phyloP scores from a whole-genome alignment of 2,329 filamentous ascomycete genomes.

The Aciculosporium take region DNA sequence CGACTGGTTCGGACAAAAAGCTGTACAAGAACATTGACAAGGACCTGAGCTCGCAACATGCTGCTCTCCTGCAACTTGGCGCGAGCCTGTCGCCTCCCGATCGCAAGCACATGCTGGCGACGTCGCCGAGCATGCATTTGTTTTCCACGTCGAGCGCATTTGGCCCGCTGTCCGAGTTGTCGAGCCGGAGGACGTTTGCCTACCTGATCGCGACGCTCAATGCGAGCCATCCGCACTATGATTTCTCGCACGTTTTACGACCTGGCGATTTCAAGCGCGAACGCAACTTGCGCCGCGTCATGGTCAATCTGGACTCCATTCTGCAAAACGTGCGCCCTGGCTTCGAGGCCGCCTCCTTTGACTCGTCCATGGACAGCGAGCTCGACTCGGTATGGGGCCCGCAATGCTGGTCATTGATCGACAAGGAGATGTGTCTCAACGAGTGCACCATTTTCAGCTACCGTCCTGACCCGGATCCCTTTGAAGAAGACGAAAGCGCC shows the following conservation, averaged over 20 bases:
- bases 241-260: constrained; percentile 84
- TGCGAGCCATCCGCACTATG: constrained; percentile 80
- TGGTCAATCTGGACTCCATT: constrained; percentile 76
- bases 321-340: constrained; percentile 72
- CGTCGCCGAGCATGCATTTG: constrained; percentile 42
- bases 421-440: constrained; percentile 85
- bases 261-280: constrained; percentile 84
- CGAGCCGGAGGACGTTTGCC: constrained; percentile 81
- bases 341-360: constrained; percentile 29
- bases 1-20: constrained; percentile 89
- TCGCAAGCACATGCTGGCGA: constrained; percentile 51
- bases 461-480: constrained; percentile 76
- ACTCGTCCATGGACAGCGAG: constrained; percentile 26
- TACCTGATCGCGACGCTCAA: constrained; percentile 95
- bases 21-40: constrained; percentile 91
- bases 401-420: constrained; percentile 80
- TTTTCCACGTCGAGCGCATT: constrained; percentile 83
- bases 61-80: constrained; percentile 71
- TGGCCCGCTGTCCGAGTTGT: constrained; percentile 74
- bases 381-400: constrained; percentile 64
- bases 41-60: constrained; percentile 81
- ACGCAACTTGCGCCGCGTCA: constrained; percentile 63
- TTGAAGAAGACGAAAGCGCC: constrained; percentile 79
- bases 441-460: constrained; percentile 87
- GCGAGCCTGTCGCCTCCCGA: constrained; percentile 78